Base-by-base conservation (phyloP, 257 asterid species). In the Misopates orontium region DNA sequence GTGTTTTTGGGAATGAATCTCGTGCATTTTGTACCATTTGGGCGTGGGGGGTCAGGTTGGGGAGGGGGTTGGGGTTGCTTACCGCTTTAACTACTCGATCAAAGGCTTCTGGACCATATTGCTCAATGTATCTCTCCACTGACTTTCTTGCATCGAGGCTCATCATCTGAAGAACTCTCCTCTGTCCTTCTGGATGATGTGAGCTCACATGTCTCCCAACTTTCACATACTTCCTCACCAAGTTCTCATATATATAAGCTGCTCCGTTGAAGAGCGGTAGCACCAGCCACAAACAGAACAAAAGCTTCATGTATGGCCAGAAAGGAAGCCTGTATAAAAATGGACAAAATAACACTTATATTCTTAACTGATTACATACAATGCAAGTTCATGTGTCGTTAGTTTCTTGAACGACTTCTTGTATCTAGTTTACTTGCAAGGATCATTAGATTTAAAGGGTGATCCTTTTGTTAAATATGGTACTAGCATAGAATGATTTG, bases 111-210 rank as follows among this genome's bases (percentile, higher is more conserved):
- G 85, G 87, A 3, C 97, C 96, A 39, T 86, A 68, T 54, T 72
- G 83, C 13, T 84, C 90, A 9, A 93, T 93, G 64, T 83, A 93
- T 47, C 64, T 82, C 66, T 90, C 97, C 1, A 87, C 97, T 0
- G 95, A 73, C 64, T 84, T 86, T 55, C 96, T 77, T 5, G 96
- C 94, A 66, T 94, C 99, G 13, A 83, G 84, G 71, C 90, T 90
- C 96, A 94, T 84, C 97, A 90, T 86, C 71, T 94, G 95, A 47
- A 90, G 92, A 10, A 82, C 93, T 71, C 69, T 84, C 56, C 90
- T 71, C 17, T 84, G 95, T 0, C 77, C 85, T 55, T 82, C 88
- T 0, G 95, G 84, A 40, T 79, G 80, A 52, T 40, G 73, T 42
- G 95, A 67, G 75, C 82, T 81, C 61, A 82, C 87, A 52, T 73